Conservation (phyloP, 345 rosid genomes). For the Mercurialis annua region DNA sequence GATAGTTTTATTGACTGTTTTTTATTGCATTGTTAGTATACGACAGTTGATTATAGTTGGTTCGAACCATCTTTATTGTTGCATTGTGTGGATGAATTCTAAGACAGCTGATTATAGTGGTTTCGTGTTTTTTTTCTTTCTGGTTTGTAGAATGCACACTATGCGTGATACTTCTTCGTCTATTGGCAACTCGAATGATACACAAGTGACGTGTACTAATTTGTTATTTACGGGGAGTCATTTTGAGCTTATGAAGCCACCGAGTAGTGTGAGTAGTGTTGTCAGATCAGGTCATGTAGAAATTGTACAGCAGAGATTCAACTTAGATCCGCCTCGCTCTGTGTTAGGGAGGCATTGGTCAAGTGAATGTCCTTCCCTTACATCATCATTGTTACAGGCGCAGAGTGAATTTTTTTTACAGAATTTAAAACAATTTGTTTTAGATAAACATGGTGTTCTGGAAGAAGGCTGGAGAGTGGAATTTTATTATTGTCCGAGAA, state of each 20-base stretch:
- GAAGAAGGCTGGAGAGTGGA: constrained; percentile 23
- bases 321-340: not conserved
- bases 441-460: constrained; percentile 15
- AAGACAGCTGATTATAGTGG: constrained; percentile 1
- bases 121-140: constrained; percentile 16
- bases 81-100: no score
- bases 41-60: not conserved
- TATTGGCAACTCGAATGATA: constrained; percentile 10
- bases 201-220: constrained; percentile 10
- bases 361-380: constrained; percentile 10
- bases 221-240: constrained; percentile 14
- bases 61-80: no score
- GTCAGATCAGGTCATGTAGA: constrained; percentile 11
- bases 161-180: constrained; percentile 10
- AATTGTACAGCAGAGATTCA: constrained; percentile 9
- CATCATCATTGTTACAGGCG: not conserved
- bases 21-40: no score
- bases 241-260: constrained; percentile 10
- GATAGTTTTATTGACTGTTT: no score
- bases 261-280: constrained; percentile 2
- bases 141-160: constrained; percentile 23
- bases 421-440: constrained; percentile 17
- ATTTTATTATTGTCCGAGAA: constrained; percentile 15
- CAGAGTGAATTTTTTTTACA: constrained; percentile 17
- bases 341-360: constrained; percentile 9